Percentiles rank a stretch among this genome's conserved stretches.
Conservation (phyloP, 495 filamentous ascomycete genomes). For the Baudoinia panamericana region DNA sequence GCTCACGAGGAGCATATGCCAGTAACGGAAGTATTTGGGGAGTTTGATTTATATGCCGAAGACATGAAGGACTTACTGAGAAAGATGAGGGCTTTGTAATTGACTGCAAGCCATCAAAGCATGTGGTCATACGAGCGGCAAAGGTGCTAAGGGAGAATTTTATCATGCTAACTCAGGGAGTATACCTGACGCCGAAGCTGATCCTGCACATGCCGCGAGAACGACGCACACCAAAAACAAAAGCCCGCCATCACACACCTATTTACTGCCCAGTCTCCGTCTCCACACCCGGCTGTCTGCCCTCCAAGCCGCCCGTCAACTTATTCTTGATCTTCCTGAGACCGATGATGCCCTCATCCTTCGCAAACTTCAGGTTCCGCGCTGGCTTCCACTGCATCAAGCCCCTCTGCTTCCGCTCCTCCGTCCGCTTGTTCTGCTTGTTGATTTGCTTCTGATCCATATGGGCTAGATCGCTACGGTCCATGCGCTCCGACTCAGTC, state of each 20-base stretch:
- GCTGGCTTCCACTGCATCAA: constrained; percentile 69
- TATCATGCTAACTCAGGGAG: too few species aligned
- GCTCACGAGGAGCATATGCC: constrained; percentile 14
- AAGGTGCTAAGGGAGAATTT: too few species aligned
- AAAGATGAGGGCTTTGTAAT: constrained; percentile 10
- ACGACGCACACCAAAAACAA: too few species aligned
- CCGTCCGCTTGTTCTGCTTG: constrained; percentile 43
- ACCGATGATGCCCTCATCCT: constrained; percentile 53
- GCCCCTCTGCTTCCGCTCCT: constrained; percentile 57
- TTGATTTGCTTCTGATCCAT: constrained; percentile 23
- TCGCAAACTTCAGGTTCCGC: constrained; percentile 55
- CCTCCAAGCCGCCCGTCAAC: constrained; percentile 41
- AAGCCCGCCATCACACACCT: background rate
- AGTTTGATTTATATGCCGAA: constrained; percentile 11
- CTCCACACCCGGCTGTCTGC: constrained; percentile 58
- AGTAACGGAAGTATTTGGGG: constrained; percentile 11
- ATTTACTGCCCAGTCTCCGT: constrained; percentile 30
- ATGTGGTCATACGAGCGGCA: too few species aligned
- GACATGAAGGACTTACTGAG: constrained; percentile 7
- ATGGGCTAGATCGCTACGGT: background rate
- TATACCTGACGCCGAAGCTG: too few species aligned
- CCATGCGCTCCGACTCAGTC: background rate
- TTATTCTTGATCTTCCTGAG: constrained; percentile 41
- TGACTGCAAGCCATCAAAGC: too few species aligned
- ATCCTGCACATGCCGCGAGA: too few species aligned